Evolutionary conservation across 768 basidiomycete genomes (phyloP).

Genomic region (Mrakia gelida): DNA sequence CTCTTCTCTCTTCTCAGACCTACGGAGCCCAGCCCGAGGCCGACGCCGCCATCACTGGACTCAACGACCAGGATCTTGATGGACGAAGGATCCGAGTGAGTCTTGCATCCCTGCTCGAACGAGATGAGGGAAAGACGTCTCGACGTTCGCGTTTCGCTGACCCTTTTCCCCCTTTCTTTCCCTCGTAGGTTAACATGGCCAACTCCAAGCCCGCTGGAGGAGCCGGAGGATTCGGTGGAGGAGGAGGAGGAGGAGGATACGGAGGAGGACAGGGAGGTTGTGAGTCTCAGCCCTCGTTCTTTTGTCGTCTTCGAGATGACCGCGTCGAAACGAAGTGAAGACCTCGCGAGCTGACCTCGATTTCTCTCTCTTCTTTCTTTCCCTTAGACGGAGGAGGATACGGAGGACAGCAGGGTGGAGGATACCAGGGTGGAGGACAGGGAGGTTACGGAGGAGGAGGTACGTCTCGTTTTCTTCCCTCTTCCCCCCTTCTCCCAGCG

Average conservation of each 20-base stretch:
- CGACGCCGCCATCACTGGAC: conserved; percentile 62
- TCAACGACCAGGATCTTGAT: conserved; percentile 91
- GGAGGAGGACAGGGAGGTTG: conserved; percentile 9
- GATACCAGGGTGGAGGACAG: conserved; percentile 6
- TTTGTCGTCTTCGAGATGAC: neutral
- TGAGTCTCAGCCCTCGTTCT: neutral
- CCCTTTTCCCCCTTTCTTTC: too few species aligned
- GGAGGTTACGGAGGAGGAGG: conserved; percentile 32
- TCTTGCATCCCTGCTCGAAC: neutral
- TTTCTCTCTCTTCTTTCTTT: neutral
- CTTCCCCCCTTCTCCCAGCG: neutral
- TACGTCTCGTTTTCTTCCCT: neutral
- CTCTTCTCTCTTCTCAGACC: conserved; percentile 34
- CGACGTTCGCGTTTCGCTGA: neutral
- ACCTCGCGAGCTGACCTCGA: neutral
- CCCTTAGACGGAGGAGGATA: conserved; percentile 31
- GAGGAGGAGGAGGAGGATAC: conserved; percentile 25
- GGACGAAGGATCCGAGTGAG: conserved; percentile 64
- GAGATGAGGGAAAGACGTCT: neutral
- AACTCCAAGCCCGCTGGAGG: conserved; percentile 44
- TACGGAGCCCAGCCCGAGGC: conserved; percentile 58
- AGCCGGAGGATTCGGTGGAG: conserved; percentile 27
- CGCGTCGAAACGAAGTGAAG: neutral
- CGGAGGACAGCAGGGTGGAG: conserved; percentile 26
- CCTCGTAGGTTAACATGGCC: conserved; percentile 53